Base-by-base conservation (phyloP, 345 rosid species). In the Eucalyptus cloeziana region DNA sequence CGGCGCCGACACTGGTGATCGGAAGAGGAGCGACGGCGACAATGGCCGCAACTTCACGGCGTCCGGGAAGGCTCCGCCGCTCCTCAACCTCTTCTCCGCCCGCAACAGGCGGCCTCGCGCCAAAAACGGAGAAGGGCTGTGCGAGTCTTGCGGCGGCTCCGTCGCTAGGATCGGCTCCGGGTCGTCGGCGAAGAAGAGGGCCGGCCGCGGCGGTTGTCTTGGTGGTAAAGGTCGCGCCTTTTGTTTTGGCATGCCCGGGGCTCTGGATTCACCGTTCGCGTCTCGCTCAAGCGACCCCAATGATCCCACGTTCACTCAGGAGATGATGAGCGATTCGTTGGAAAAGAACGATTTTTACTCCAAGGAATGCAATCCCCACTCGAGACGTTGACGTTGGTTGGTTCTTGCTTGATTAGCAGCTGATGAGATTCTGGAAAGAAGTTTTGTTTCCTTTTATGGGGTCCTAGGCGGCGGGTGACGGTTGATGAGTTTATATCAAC, bases 291-390 rank as follows among this genome's bases (percentile, higher is more conserved):
- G 93, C 47, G 96, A 95, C 60, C 95, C 96, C 56, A 91, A 94
- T 92, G 92, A 92, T 86, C 92, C 93, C 45, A 56, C 79, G 14
- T 93, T 92, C 86, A 89, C 94, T 24, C 49, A 79, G 67, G 95
- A 90, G 47, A 94, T 87, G 96, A 86, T 95, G 64, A 93, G 85
- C 86, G 47, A 44, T 64, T 86, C 94, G 92, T 93, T 95, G 49
- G 94, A 94, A 92, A 90, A 25, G 33, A 95, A 94, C 88, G 94
- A 91, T 91, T 95, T 95, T 88, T 93, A 91, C 91, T 92, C 93
- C 86, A 89, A 85, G 69, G 95, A 95, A 60, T 94, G 94, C 91
- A 93, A 94, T 91, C 90, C 94, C 58, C 95, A 94, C 80, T 87
- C 47, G 9, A 76, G 85, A 0, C 8, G 16, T 76, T 76, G 85